Conservation (phyloP, 2,329 filamentous ascomycete species). For the Diplodia sapinea region DNA sequence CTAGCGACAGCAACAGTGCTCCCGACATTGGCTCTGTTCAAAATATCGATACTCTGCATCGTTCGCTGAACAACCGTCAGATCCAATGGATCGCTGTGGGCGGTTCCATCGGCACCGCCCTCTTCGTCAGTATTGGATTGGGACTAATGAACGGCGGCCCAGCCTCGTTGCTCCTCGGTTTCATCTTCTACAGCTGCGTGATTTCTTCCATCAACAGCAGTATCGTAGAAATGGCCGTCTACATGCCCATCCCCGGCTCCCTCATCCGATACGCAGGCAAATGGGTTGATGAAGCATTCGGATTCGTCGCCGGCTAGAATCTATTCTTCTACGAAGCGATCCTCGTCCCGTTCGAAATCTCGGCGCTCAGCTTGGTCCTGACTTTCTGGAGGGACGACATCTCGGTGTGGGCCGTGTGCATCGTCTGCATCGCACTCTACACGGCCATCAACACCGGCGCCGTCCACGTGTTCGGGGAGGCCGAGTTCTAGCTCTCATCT, state of each 20-base stretch:
- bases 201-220: neutral
- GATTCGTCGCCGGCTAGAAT: conserved; percentile 80
- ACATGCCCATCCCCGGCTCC: conserved; percentile 75
- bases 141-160: conserved; percentile 47
- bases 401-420: conserved; percentile 73
- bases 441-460: conserved; percentile 63
- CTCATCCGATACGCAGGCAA: conserved; percentile 78
- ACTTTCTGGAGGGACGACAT: conserved; percentile 69
- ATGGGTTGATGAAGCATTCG: conserved; percentile 73
- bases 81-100: conserved; percentile 23
- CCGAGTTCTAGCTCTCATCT: conserved; percentile 78
- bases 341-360: conserved; percentile 76
- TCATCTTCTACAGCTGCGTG: conserved; percentile 65
- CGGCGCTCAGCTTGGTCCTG: conserved; percentile 74
- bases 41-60: too few relatives aligned
- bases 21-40: too few relatives aligned
- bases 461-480: conserved; percentile 74
- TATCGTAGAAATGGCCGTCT: conserved; percentile 73
- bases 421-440: conserved; percentile 68
- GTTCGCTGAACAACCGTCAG: neutral
- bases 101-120: conserved; percentile 32
- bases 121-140: conserved; percentile 30
- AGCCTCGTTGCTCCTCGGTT: conserved; percentile 56
- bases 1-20: too few relatives aligned
- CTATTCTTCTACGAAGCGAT: conserved; percentile 72